phyloP scores from a whole-genome alignment of 208 protist species.

The Naegleria lovaniensis region DNA sequence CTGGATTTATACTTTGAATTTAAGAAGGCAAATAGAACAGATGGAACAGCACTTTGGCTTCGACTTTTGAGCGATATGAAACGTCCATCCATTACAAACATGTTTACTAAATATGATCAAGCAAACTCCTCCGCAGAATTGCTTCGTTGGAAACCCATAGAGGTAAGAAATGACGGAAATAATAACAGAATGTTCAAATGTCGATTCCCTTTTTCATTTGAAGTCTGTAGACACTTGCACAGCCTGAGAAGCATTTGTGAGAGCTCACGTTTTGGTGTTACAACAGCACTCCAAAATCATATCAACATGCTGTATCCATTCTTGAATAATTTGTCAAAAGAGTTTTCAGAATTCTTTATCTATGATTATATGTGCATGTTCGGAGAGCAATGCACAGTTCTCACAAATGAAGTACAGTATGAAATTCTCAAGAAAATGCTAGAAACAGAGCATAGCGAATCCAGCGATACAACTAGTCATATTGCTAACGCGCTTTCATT shows the following conservation, averaged over 20 bases:
- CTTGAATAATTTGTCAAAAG: background rate
- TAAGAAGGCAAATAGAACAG: background rate
- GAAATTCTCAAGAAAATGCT: background rate
- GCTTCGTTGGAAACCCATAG: background rate
- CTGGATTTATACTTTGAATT: background rate
- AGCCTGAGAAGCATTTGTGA: background rate
- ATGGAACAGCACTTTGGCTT: background rate
- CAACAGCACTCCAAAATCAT: background rate
- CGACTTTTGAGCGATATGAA: background rate
- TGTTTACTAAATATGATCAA: background rate
- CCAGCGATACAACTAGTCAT: background rate
- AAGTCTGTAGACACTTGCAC: background rate
- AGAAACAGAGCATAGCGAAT: background rate
- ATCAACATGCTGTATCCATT: background rate
- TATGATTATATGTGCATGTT: slow-evolving; percentile 13
- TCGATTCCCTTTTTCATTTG: background rate
- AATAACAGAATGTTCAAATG: background rate
- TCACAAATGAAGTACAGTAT: background rate
- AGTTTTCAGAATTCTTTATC: background rate
- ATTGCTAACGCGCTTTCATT: background rate
- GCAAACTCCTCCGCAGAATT: background rate
- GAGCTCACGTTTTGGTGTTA: background rate
- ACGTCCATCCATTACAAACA: background rate
- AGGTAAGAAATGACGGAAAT: slow-evolving; percentile 4
- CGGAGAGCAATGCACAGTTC: background rate